Conservation (phyloP, 768 basidiomycete species). For the Psilocybe azurescens region DNA sequence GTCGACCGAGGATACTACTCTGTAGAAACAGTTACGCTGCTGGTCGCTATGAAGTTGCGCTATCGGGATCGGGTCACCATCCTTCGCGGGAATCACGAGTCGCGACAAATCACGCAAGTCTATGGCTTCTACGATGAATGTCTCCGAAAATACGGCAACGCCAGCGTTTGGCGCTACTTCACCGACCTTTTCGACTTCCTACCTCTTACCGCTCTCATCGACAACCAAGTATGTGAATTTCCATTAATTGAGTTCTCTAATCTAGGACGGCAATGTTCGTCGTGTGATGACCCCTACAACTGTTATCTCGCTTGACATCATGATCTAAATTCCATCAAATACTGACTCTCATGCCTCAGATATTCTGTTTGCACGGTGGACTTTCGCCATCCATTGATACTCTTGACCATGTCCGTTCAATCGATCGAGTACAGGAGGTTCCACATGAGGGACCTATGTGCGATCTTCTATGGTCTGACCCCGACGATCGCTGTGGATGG, state of each 20-base stretch:
- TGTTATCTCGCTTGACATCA: constrained; percentile 15
- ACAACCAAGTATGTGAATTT: constrained; percentile 87
- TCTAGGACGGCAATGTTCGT: constrained; percentile 11
- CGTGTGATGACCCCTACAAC: constrained; percentile 24
- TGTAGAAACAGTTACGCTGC: constrained; percentile 96
- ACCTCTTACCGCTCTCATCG: constrained; percentile 96
- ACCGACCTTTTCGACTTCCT: constrained; percentile 99
- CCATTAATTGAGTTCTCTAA: constrained; percentile 6
- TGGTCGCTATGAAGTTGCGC: constrained; percentile 96
- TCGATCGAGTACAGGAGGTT: constrained; percentile 99
- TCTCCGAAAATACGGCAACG: constrained; percentile 98
- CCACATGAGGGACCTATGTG: constrained; percentile 99
- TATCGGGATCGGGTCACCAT: constrained; percentile 99
- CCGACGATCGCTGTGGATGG: constrained; percentile 99
- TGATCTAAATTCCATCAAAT: constrained; percentile 2
- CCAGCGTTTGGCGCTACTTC: constrained; percentile 99
- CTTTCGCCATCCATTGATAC: constrained; percentile 99
- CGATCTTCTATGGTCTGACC: constrained; percentile 98
- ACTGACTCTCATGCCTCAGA: constrained; percentile 52
- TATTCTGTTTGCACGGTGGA: constrained; percentile 98
- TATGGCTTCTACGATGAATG: constrained; percentile 99
- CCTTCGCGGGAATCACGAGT: constrained; percentile 98
- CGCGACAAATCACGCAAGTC: constrained; percentile 99
- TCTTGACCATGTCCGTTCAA: constrained; percentile 97
- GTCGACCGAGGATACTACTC: constrained; percentile 99